Evolutionary conservation across 768 basidiomycete genomes (phyloP).

Genomic region (Suillus subalutaceus): DNA sequence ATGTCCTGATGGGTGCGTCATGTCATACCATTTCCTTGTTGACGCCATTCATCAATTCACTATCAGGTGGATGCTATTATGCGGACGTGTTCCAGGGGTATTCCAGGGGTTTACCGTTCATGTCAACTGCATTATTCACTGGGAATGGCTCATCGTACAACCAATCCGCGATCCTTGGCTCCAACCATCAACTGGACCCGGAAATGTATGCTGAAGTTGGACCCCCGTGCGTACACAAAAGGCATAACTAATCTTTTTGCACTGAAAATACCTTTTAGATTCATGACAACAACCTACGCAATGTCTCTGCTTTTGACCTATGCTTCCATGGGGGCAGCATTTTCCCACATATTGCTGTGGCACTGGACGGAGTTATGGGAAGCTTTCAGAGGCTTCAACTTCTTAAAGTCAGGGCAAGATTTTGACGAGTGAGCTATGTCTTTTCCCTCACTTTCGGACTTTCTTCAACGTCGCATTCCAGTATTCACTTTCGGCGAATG

Average conservation of each 20-base stretch:
- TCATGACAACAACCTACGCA: conserved; percentile 21
- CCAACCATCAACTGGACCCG: conserved; percentile 15
- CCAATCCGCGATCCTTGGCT: conserved; percentile 17
- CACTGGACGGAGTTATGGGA: conserved; percentile 48
- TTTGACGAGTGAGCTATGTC: conserved; percentile 5
- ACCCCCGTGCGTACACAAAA: conserved; percentile 13
- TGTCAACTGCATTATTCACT: conserved; percentile 51
- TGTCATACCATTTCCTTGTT: background rate
- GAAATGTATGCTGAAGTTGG: conserved; percentile 16
- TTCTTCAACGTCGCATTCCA: background rate
- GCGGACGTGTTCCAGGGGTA: conserved; percentile 46
- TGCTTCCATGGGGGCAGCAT: conserved; percentile 30
- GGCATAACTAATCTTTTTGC: conserved; percentile 9
- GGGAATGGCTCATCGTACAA: conserved; percentile 17
- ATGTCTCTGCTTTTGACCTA: conserved; percentile 16
- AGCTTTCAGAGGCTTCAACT: conserved; percentile 21
- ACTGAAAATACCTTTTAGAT: conserved; percentile 12
- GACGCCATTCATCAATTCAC: background rate
- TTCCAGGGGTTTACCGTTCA: conserved; percentile 40
- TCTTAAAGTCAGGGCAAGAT: conserved; percentile 29
- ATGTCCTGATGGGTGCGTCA: conserved; percentile 37
- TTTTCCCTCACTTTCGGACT: background rate
- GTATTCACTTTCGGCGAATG: conserved; percentile 43
- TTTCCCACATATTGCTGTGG: conserved; percentile 54
- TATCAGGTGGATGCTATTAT: conserved; percentile 31